Evolutionary conservation across 1,284 basidiomycete genomes (phyloP).

Genomic region (Cryptococcus sp.): DNA sequence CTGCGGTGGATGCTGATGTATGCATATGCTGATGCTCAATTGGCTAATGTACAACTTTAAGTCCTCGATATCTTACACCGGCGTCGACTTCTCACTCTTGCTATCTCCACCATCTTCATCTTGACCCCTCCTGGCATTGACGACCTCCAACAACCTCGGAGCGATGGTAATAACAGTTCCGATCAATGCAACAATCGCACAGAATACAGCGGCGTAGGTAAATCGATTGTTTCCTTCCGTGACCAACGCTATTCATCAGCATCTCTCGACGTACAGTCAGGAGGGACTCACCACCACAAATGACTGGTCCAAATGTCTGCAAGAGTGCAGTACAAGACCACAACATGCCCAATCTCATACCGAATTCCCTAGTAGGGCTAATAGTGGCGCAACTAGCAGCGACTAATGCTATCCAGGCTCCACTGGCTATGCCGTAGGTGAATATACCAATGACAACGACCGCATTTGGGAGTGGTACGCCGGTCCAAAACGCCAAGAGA

Average conservation of each 20-base stretch:
- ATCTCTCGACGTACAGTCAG: not conserved
- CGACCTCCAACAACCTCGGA: conserved; percentile 13
- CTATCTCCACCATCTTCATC: not conserved
- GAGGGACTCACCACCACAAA: conserved; percentile 31
- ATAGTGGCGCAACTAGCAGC: conserved; percentile 36
- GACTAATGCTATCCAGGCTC: conserved; percentile 40
- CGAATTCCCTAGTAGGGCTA: conserved; percentile 41
- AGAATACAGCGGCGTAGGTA: conserved; percentile 31
- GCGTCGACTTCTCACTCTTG: not conserved
- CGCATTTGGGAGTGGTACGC: conserved; percentile 19
- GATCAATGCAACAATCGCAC: conserved; percentile 23
- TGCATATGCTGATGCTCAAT: too few relatives aligned
- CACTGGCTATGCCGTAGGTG: conserved; percentile 33
- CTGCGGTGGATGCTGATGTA: too few relatives aligned
- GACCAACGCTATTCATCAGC: conserved; percentile 19
- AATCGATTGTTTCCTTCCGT: conserved; percentile 17
- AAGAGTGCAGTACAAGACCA: conserved; percentile 30
- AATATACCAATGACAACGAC: conserved; percentile 36
- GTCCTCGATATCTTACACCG: too few relatives aligned
- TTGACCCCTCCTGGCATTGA: not conserved
- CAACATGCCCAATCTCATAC: conserved; percentile 43
- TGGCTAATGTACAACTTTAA: too few relatives aligned
- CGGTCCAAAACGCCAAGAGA: conserved; percentile 39
- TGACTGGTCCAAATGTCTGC: conserved; percentile 38
- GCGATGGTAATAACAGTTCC: conserved; percentile 25